Conservation (phyloP, 2,329 filamentous ascomycete species). For the Trichoderma atroviride region DNA sequence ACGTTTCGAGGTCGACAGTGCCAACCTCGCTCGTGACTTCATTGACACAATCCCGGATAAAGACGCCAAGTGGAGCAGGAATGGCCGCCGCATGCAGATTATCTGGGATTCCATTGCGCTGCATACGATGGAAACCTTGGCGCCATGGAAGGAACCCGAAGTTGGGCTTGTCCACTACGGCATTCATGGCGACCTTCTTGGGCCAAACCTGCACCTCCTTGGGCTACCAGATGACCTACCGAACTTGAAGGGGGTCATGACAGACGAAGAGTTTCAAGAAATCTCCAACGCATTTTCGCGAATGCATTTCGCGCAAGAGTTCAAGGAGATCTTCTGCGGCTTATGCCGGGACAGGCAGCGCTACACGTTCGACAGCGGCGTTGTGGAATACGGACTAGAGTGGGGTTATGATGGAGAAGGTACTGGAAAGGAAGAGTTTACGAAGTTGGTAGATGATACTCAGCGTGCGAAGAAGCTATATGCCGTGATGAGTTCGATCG, state of each 20-base stretch:
- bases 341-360: constrained; percentile 2
- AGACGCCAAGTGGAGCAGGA: neutral
- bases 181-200: neutral
- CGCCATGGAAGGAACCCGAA: neutral
- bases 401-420: constrained; percentile 5
- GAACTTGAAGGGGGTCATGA: neutral
- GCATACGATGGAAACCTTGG: neutral
- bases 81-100: neutral
- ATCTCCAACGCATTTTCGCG: neutral
- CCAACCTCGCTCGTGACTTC: constrained; percentile 6
- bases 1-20: constrained; percentile 1
- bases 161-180: neutral
- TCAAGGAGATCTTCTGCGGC: constrained; percentile 10
- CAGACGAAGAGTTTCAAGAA: neutral
- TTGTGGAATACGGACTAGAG: neutral
- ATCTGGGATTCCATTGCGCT: neutral
- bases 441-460: neutral
- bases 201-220: neutral
- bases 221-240: neutral
- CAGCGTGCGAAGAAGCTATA: neutral
- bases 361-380: neutral
- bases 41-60: neutral
- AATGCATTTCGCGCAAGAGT: neutral
- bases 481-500: neutral
- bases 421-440: neutral